Conservation (phyloP, 148 eudicot genomes). For the Silene uniflora region DNA sequence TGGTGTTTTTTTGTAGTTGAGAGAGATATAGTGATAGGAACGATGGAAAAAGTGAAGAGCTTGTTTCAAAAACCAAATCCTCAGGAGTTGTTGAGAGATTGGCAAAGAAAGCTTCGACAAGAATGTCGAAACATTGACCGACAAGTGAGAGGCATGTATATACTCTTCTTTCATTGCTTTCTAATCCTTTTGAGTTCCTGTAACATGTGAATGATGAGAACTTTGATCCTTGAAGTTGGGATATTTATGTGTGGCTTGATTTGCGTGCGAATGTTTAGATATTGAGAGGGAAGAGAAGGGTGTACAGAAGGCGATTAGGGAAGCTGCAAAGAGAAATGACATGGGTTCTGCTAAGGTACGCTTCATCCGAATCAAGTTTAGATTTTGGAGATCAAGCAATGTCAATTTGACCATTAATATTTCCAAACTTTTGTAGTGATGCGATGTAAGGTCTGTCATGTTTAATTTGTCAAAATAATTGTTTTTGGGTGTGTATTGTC, state of each 20-base stretch:
- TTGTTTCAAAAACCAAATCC: constrained; percentile 72
- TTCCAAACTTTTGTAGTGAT: neutral
- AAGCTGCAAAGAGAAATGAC: constrained; percentile 94
- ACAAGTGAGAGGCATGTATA: constrained; percentile 62
- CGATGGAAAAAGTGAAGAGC: constrained; percentile 52
- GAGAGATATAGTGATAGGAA: neutral
- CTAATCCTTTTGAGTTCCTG: neutral
- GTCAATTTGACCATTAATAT: neutral
- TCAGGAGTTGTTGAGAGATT: constrained; percentile 71
- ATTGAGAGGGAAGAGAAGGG: constrained; percentile 90
- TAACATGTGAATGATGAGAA: neutral
- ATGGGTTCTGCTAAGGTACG: constrained; percentile 95
- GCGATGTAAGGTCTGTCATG: too few species aligned
- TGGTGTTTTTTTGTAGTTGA: neutral
- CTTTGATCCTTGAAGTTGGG: neutral
- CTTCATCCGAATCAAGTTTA: too few species aligned
- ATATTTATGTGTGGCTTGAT: constrained; percentile 1
- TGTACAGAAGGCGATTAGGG: constrained; percentile 94
- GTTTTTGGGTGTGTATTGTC: neutral
- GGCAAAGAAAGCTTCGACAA: constrained; percentile 92
- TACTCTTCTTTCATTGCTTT: neutral
- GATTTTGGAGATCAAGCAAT: neutral
- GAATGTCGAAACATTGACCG: constrained; percentile 91
- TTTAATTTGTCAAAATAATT: too few species aligned
- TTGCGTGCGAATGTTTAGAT: constrained; percentile 40